Percentiles rank a stretch among this genome's conserved stretches.
Conservation (phyloP, 108 stramenopile species). For the Cyclotella distinguenda region DNA sequence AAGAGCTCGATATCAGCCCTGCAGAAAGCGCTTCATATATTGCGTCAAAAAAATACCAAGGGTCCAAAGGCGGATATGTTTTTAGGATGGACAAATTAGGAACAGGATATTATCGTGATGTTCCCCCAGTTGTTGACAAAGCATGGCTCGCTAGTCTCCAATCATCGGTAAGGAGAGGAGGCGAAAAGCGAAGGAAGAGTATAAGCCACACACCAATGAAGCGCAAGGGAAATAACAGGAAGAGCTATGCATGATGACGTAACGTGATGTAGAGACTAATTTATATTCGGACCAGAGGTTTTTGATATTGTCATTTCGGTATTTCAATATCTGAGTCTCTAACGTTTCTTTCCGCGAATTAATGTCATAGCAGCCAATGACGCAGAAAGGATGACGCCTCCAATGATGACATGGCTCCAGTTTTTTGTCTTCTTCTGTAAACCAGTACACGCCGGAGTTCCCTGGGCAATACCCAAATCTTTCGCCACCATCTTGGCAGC, state of each 20-base stretch:
- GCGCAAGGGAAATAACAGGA: conserved; percentile 22
- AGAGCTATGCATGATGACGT: conserved; percentile 32
- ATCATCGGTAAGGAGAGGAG: conserved; percentile 14
- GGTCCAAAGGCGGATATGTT: conserved; percentile 75
- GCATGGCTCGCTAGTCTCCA: conserved; percentile 12
- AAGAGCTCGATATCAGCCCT: conserved; percentile 5
- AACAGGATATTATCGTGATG: conserved; percentile 80
- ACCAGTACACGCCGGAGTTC: not conserved
- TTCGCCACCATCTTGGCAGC: conserved; percentile 57
- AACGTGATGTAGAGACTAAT: not conserved
- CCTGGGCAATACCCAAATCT: conserved; percentile 4
- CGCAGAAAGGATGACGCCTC: conserved; percentile 3
- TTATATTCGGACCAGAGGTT: not conserved
- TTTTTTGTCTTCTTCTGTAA: not conserved
- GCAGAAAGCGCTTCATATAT: conserved; percentile 43
- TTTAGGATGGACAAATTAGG: conserved; percentile 71
- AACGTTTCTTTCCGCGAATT: conserved; percentile 16
- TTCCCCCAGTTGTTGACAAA: conserved; percentile 65
- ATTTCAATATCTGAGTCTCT: not conserved
- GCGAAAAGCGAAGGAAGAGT: conserved; percentile 22
- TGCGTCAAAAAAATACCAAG: conserved; percentile 66
- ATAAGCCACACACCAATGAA: conserved; percentile 11
- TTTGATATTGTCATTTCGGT: not conserved
- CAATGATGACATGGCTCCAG: conserved; percentile 3
- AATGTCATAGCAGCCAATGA: conserved; percentile 19